phyloP scores from a whole-genome alignment of 1,284 basidiomycete genomes.

The Fomitiporia mediterranea region DNA sequence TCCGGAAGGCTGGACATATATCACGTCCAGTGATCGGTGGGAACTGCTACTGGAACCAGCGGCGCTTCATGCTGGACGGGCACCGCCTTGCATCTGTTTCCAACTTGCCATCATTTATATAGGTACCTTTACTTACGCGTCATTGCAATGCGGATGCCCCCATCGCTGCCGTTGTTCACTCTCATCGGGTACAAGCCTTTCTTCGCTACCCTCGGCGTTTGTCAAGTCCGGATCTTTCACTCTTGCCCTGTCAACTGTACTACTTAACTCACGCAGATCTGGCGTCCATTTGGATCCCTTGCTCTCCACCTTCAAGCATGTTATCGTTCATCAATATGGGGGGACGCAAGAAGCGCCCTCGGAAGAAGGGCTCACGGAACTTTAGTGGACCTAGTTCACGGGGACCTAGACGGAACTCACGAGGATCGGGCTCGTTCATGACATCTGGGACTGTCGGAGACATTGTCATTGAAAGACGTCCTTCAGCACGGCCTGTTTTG shows the following conservation, averaged over 20 bases:
- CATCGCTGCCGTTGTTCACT: conserved; percentile 1
- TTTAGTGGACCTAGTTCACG: not conserved
- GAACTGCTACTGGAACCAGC: not conserved
- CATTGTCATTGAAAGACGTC: not conserved
- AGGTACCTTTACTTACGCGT: not conserved
- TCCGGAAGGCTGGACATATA: not conserved
- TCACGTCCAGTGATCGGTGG: not conserved
- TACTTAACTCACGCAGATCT: conserved; percentile 1
- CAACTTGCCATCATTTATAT: not conserved
- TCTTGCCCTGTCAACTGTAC: not conserved
- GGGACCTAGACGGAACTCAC: not conserved
- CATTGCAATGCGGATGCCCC: not conserved
- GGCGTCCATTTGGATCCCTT: conserved; percentile 15
- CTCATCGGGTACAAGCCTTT: not conserved
- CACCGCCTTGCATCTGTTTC: not conserved
- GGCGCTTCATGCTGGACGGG: not conserved
- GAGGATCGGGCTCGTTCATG: conserved; percentile 17
- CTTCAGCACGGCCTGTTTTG: not conserved
- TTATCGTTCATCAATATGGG: conserved; percentile 22
- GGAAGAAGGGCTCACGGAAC: not conserved
- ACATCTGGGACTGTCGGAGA: conserved; percentile 12
- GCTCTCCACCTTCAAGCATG: conserved; percentile 12
- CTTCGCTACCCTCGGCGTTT: not conserved
- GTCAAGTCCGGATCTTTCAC: not conserved
- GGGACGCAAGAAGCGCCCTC: conserved; percentile 14